Conservation (phyloP, 257 asterid species). For the Lavandula angustifolia region DNA sequence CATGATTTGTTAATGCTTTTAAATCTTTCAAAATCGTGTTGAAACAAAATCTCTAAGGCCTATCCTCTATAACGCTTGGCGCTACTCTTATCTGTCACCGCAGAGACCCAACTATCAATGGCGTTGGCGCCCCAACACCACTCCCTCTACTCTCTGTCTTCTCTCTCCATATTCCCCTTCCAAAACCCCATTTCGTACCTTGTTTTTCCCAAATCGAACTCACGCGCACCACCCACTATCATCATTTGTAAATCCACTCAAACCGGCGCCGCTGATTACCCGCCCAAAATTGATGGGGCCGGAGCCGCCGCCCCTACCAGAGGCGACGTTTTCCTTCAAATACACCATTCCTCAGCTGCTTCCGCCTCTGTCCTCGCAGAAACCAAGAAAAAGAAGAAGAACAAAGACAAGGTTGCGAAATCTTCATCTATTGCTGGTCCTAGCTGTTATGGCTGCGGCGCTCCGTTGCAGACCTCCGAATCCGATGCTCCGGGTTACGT, state of each 20-base stretch:
- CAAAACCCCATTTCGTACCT: constrained; percentile 31
- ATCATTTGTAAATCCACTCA: constrained; percentile 51
- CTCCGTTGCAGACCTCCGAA: constrained; percentile 74
- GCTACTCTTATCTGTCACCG: constrained; percentile 3
- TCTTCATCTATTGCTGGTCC: constrained; percentile 38
- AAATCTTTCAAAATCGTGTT: no score
- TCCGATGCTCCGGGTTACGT: constrained; percentile 75
- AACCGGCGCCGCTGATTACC: constrained; percentile 33
- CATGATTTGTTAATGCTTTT: no score
- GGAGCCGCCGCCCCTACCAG: constrained; percentile 85
- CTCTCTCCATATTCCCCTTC: constrained; percentile 40
- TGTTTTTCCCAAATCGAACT: constrained; percentile 30
- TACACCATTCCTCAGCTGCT: constrained; percentile 52
- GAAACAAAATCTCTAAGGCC: background rate
- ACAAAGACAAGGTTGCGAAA: constrained; percentile 47
- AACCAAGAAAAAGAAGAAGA: constrained; percentile 42
- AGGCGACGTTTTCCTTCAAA: constrained; percentile 74
- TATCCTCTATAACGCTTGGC: constrained; percentile 14
- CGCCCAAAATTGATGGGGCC: constrained; percentile 58
- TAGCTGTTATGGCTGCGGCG: constrained; percentile 93
- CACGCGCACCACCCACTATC: constrained; percentile 30
- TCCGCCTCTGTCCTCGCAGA: constrained; percentile 40
- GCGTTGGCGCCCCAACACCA: constrained; percentile 70
- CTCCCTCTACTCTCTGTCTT: constrained; percentile 39
- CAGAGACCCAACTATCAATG: constrained; percentile 36